Evolutionary conservation across 129 eudicot genomes (phyloP), one percentile per base, ranked within the genome.

Genomic region (Helianthus tuberosus): DNA sequence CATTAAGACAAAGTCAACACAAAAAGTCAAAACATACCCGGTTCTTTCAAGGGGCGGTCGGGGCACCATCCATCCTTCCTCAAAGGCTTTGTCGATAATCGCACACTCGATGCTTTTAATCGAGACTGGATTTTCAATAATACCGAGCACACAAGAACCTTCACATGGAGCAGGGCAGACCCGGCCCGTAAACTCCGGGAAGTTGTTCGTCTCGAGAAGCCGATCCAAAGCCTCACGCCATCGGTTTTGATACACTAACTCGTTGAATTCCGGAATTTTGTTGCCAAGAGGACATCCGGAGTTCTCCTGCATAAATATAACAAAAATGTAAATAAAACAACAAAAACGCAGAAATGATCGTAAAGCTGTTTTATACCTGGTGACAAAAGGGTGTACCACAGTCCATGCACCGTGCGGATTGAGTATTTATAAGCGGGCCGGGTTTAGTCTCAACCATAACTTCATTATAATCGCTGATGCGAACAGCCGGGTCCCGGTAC

Each of bases 161-260:
- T 95, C 99, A 73, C 99, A 95, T 17, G 99, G 99, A 13, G 99
- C 99, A 29, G 99, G 99, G 74, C 99, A 95, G 14, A 95, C 99
- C 11, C 99, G 91, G 11, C 99, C 99, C 1, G 99, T 95, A 75
- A 95, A 95, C 90, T 95, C 99, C 0, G 99, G 99, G 83, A 95
- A 95, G 78, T 95, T 95, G 51, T 95, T 95, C 17, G 99, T 95
- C 73, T 95, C 99, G 20, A 95, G 83, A 78, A 95, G 97, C 60
- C 99, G 88, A 65, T 95, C 96, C 47, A 95, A 80, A 49, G 99
- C 99, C 77, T 95, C 99, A 60, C 90, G 97, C 99, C 99, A 95
- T 76, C 23, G 87, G 68, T 95, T 95, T 64, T 95, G 99, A 81
- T 95, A 91, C 25, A 95, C 99, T 59, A 95, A 80, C 79, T 95